Percentiles rank a stretch among this genome's conserved stretches.
Evolutionary conservation across 164 flowering plant genomes (phyloP).

Genomic region (Piper longum): DNA sequence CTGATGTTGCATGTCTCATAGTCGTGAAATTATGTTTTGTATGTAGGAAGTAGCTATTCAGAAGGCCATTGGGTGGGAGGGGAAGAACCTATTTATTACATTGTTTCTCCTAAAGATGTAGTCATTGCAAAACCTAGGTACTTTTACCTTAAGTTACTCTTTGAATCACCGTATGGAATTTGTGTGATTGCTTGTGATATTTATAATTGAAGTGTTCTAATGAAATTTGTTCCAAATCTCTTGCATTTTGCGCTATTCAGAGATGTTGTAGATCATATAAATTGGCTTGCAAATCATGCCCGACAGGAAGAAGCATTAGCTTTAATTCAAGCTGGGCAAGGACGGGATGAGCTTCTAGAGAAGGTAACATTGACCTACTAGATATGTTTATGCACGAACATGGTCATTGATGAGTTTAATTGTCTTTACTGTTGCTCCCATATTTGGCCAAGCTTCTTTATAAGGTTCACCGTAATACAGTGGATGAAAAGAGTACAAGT

Average conservation of each 20-base stretch:
- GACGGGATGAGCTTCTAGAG: constrained; percentile 82
- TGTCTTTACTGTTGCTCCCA: too few species aligned
- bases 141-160: constrained; percentile 1
- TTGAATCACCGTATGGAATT: neutral
- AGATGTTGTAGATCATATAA: constrained; percentile 97
- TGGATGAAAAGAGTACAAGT: too few species aligned
- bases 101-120: constrained; percentile 94
- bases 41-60: constrained; percentile 88
- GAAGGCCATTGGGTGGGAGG: constrained; percentile 99
- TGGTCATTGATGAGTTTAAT: too few species aligned
- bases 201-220: neutral
- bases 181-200: neutral
- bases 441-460: too few species aligned
- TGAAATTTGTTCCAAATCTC: too few species aligned
- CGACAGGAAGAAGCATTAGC: constrained; percentile 96
- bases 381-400: neutral
- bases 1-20: neutral
- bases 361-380: too few species aligned
- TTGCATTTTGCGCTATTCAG: constrained; percentile 23
- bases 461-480: too few species aligned
- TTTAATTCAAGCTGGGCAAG: constrained; percentile 91
- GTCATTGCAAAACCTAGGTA: constrained; percentile 97
- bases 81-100: constrained; percentile 88
- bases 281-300: constrained; percentile 99
- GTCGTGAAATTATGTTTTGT: constrained; percentile 9